Evolutionary conservation across 2,329 filamentous ascomycete species (phyloP).

Genomic region (Hypoxylon sp.): DNA sequence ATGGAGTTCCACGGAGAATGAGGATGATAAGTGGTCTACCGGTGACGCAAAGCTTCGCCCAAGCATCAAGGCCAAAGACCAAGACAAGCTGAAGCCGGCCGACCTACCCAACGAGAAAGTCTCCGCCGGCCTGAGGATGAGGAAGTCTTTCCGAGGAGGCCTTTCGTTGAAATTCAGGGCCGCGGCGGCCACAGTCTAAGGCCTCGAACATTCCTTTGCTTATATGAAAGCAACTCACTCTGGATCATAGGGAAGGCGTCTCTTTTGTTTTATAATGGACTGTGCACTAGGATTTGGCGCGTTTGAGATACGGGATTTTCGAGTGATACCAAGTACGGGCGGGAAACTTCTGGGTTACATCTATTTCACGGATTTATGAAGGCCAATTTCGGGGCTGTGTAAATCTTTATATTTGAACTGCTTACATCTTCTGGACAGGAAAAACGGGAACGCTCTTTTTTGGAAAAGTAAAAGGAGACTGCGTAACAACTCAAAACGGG

Average conservation of each 20-base stretch:
- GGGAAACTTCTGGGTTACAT: not conserved
- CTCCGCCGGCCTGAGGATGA: conserved; percentile 30
- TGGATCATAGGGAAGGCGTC: not conserved
- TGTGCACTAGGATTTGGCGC: conserved; percentile 6
- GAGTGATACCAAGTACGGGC: conserved; percentile 32
- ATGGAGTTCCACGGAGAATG: conserved; percentile 37
- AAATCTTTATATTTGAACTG: not conserved
- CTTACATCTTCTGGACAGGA: not conserved
- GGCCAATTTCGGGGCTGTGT: not conserved
- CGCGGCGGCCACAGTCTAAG: conserved; percentile 2
- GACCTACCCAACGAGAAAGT: conserved; percentile 3
- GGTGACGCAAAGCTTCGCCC: conserved; percentile 2
- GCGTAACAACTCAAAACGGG: not conserved
- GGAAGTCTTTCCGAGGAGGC: conserved; percentile 33
- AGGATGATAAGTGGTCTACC: conserved; percentile 25
- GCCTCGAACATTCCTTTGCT: conserved; percentile 1
- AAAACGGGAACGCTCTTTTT: not conserved
- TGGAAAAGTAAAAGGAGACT: too few species aligned
- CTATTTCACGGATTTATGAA: conserved; percentile 8
- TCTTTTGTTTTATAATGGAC: not conserved
- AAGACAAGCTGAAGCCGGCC: not conserved
- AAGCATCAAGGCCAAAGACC: conserved; percentile 7
- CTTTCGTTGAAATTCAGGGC: conserved; percentile 35
- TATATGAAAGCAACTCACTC: not conserved
- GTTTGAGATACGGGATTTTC: conserved; percentile 6